These are phyloP conservation scores for Raddia guianensis DNA, from an alignment of 176 grass and related monocot genomes.

Conservation along the genomic window DNA sequence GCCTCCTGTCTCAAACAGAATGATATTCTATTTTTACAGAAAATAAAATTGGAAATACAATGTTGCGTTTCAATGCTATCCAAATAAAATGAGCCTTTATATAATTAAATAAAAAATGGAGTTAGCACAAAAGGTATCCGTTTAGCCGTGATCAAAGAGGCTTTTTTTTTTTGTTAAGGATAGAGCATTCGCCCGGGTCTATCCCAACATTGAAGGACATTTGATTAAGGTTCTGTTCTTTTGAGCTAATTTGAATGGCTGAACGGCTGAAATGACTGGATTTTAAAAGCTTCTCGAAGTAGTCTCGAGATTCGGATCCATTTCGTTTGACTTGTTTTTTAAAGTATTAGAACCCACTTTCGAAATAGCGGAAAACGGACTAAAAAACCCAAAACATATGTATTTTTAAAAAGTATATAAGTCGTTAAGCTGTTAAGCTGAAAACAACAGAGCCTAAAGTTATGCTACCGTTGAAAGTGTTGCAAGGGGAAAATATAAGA, in stretches of 20 bases:
- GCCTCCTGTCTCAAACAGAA: neutral
- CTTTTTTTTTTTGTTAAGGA: neutral
- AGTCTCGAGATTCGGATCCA: no score
- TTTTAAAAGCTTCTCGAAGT: no score
- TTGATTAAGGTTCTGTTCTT: no score
- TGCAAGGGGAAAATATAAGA: neutral
- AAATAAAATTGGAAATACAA: neutral
- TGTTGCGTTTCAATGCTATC: neutral
- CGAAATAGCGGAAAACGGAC: no score
- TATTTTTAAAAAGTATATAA: no score
- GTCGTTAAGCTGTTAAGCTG: no score
- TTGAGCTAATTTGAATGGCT: no score
- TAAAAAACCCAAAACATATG: no score
- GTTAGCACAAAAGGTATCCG: neutral
- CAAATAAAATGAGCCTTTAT: neutral
- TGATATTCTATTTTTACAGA: neutral
- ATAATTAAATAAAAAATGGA: neutral
- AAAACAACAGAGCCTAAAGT: neutral
- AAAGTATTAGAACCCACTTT: no score
- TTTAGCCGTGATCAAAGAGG: neutral
- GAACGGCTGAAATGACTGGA: no score
- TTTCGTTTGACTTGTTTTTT: no score
- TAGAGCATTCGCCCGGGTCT: neutral
- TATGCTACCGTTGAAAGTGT: neutral
- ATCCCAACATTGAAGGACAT: neutral